Base-by-base conservation (phyloP, 164 flowering plant genomes). In the Annona cherimola region DNA sequence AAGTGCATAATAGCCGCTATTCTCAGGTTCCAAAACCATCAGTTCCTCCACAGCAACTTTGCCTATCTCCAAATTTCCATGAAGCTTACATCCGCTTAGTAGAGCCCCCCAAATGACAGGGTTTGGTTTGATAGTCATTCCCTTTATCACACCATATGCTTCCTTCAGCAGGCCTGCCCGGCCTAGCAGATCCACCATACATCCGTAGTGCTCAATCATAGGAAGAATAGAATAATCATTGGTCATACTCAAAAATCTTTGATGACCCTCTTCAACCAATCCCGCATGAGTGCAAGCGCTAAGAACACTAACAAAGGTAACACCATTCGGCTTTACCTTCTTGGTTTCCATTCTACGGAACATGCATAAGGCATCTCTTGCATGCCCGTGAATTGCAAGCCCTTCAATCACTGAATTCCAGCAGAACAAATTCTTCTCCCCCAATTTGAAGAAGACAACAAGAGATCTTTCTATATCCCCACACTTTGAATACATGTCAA, bases 401-500 rank as follows among this genome's bases (percentile, higher is more conserved):
- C 89, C 93, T 55, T 89, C 94, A 19, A 91, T 85, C 42, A 87
- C 50, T 0, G 94, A 78, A 69, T 90, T 89, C 91, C 91, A 89
- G 73, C 96, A 93, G 66, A 85, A 89, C 45, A 89, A 75, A 68
- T 90, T 89, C 69, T 85, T 93, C 71, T 86, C 84, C 9, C 3
- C 68, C 77, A 93, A 65, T 66, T 93, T 91, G 80, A 73, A 79
- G 80, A 93, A 93, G 3, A 88, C 87, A 61, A 89, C 76, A 4
- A 90, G 88, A 5, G 96, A 79, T 76, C 80, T 80, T 35, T 92
- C 92, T 73, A 92, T 69, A 71, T 79, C 74, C 67, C 94, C 97
- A 76, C 96, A 92, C 69, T 93, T 93, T 1, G 96, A 86, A 78
- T 89, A 93, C 98, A 91, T 93, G 68, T 90, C 96, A 61, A 93